These are phyloP conservation scores for Yamadazyma oceani DNA, from an alignment of 1,139 yeast genomes.

Conservation along the genomic window DNA sequence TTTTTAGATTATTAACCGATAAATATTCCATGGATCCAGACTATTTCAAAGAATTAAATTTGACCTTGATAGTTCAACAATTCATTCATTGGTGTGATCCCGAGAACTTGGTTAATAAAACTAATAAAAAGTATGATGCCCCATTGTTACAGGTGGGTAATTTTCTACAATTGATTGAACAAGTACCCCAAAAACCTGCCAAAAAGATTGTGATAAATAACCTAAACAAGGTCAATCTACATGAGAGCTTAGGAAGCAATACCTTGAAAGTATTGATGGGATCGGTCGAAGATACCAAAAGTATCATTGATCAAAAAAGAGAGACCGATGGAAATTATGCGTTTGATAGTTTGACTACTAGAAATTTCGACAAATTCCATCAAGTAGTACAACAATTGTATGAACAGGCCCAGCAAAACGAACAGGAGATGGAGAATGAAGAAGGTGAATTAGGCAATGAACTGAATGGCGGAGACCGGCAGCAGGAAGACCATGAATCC, in stretches of 20 bases:
- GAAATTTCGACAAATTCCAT: constrained; percentile 48
- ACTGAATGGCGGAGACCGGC: not conserved
- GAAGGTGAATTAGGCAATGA: constrained; percentile 4
- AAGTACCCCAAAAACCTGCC: constrained; percentile 51
- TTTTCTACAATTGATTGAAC: constrained; percentile 51
- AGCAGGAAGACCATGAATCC: constrained; percentile 3
- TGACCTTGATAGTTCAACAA: constrained; percentile 70
- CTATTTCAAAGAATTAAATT: constrained; percentile 2
- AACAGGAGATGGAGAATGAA: constrained; percentile 6
- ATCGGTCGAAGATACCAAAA: constrained; percentile 36
- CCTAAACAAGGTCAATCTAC: constrained; percentile 47
- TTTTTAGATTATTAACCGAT: constrained; percentile 49
- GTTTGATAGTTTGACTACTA: constrained; percentile 46
- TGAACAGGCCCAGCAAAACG: constrained; percentile 16
- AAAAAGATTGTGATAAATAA: constrained; percentile 57
- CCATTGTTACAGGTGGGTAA: constrained; percentile 57
- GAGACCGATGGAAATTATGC: constrained; percentile 27
- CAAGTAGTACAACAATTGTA: constrained; percentile 26
- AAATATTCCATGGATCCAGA: constrained; percentile 27
- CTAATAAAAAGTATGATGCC: constrained; percentile 22
- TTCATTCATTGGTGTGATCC: constrained; percentile 89
- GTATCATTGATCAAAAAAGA: constrained; percentile 24
- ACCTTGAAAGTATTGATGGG: constrained; percentile 33
- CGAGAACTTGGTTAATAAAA: constrained; percentile 53
- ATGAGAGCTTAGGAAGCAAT: constrained; percentile 30